Evolutionary conservation across 192 early-diverging fungal species (phyloP).

Genomic region (Podila minutissima): DNA sequence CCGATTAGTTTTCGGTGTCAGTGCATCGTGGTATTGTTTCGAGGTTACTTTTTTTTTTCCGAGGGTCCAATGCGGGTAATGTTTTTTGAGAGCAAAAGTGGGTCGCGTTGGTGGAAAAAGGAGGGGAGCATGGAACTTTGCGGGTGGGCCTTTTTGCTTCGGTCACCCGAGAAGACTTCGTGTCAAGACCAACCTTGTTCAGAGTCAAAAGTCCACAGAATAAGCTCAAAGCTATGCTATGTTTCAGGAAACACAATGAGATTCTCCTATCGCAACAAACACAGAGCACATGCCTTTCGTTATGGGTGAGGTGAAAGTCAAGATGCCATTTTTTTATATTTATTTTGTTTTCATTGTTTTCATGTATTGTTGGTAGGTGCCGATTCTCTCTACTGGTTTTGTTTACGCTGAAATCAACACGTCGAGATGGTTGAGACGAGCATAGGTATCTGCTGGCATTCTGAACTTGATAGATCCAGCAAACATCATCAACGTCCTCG

Average conservation of each 20-base stretch:
- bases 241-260: no score
- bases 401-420: slow-evolving; percentile 51
- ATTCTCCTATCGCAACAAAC: no score
- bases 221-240: no score
- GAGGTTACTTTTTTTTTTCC: no score
- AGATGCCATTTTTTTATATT: no score
- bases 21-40: no score
- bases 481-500: slow-evolving; percentile 82
- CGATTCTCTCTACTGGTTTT: slow-evolving; percentile 49
- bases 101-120: not conserved
- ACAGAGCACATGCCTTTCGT: no score
- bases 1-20: no score
- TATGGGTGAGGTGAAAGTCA: no score
- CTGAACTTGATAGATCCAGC: slow-evolving; percentile 87
- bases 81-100: not conserved
- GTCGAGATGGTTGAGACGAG: slow-evolving; percentile 73
- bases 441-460: slow-evolving; percentile 84
- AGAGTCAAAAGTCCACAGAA: not conserved
- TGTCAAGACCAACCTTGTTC: not conserved
- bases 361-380: not conserved
- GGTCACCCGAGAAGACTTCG: not conserved
- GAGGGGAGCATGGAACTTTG: not conserved
- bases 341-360: not conserved
- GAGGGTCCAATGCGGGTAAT: not conserved
- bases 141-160: not conserved